Evolutionary conservation across 2,329 filamentous ascomycete species (phyloP).

Genomic region (Alternaria triticina): DNA sequence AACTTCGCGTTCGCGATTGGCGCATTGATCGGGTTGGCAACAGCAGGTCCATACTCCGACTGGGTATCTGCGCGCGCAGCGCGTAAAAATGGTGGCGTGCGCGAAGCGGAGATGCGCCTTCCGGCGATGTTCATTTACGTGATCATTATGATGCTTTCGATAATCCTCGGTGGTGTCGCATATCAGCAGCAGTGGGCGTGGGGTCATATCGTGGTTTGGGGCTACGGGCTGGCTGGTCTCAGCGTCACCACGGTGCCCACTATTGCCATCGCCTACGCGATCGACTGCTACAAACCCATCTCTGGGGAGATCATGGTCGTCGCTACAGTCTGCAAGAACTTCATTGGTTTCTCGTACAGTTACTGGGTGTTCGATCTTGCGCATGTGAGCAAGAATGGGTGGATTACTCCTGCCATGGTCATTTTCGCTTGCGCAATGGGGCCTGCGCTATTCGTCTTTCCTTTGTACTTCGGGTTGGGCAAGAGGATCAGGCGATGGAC

Average conservation of each 20-base stretch:
- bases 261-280: conserved; percentile 53
- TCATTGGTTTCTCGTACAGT: conserved; percentile 52
- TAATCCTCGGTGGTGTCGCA: conserved; percentile 56
- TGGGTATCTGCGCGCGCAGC: conserved; percentile 64
- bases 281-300: conserved; percentile 57
- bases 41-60: conserved; percentile 63
- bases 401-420: conserved; percentile 53
- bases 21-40: conserved; percentile 60
- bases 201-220: conserved; percentile 57
- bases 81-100: conserved; percentile 59
- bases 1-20: conserved; percentile 59
- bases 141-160: conserved; percentile 57
- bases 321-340: conserved; percentile 54
- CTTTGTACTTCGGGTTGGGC: conserved; percentile 51
- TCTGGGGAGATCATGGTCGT: conserved; percentile 56
- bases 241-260: conserved; percentile 52
- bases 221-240: conserved; percentile 54
- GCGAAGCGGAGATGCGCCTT: conserved; percentile 65
- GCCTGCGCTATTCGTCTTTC: conserved; percentile 49
- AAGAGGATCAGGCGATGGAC: conserved; percentile 51
- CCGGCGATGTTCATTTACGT: conserved; percentile 55
- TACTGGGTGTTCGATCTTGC: conserved; percentile 52
- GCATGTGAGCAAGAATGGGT: conserved; percentile 45
- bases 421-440: conserved; percentile 51
- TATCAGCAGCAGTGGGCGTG: conserved; percentile 59